Base-by-base conservation (phyloP, 2,329 filamentous ascomycete genomes). In the Hawksworthiomyces lignivorus region DNA sequence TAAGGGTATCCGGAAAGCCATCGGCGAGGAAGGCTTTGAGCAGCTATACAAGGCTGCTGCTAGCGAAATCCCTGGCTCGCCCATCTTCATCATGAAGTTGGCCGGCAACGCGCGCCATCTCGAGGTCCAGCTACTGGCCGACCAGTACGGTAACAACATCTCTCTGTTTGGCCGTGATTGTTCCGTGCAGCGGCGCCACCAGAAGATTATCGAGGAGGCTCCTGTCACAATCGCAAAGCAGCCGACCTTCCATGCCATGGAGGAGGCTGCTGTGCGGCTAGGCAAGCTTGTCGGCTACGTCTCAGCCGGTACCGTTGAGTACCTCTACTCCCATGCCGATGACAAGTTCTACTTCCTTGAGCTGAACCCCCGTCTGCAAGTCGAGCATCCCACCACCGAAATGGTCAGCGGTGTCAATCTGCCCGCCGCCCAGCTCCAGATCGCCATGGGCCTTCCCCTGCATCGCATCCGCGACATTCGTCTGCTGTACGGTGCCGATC, bases 71-170 rank as follows among this genome's bases (percentile, higher is more conserved):
- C 94, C 92, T 10, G 94, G 94, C 36, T 98, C 92, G 22, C 92
- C 94, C 53, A 98, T 98, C 67, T 98, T 98, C 76, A 94, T 98
- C 70, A 98, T 98, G 92, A 96, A 98, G 79, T 73, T 98, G 50
- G 92, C 92, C 37, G 92, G 90, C 54, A 95, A 94, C 61, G 92
- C 92, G 30, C 77, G 92, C 54, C 92, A 98, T 75, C 72, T 98
- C 68, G 92, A 98, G 67, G 94, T 98, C 45, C 92, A 98, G 69
- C 73, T 98, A 51, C 75, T 98, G 41, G 94, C 92, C 51, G 94
- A 98, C 71, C 88, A 98, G 74, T 98, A 98, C 63, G 92, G 94
- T 60, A 96, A 98, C 78, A 97, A 97, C 70, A 96, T 98, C 61
- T 98, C 92, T 8, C 80, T 98, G 39, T 98, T 97, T 56, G 92